A percentile compares a stretch with the other conserved stretches of the same genome.
Evolutionary conservation across 2,329 filamentous ascomycete species (phyloP).

Genomic region (Arthrinium puccinioides): DNA sequence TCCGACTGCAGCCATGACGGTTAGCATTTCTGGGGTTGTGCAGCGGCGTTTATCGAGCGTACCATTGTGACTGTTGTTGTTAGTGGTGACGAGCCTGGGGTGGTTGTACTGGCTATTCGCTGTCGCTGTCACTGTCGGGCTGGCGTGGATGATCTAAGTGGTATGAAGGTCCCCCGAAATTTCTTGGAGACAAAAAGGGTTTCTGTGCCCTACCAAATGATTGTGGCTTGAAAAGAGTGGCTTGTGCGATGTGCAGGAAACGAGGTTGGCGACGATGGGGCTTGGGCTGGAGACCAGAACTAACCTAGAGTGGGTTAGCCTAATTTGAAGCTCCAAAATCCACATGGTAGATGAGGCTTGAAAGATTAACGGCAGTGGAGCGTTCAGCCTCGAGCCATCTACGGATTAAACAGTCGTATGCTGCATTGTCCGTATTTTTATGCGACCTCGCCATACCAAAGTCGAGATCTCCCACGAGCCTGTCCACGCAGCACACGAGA

Average conservation of each 20-base stretch:
- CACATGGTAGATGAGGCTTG: too few relatives aligned
- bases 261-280: too few relatives aligned
- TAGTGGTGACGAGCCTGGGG: conserved; percentile 27
- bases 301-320: background rate
- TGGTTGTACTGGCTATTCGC: conserved; percentile 16
- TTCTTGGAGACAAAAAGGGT: conserved; percentile 13
- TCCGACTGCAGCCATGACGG: conserved; percentile 51
- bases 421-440: conserved; percentile 4
- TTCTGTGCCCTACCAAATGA: conserved; percentile 7
- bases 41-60: too few relatives aligned
- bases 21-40: too few relatives aligned
- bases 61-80: conserved; percentile 10
- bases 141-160: background rate
- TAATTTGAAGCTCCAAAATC: conserved; percentile 8
- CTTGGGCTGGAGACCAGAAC: too few relatives aligned
- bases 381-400: background rate
- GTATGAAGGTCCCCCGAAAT: conserved; percentile 1
- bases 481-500: conserved; percentile 23
- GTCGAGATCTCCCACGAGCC: conserved; percentile 33
- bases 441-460: conserved; percentile 20
- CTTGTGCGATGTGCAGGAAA: background rate
- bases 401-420: conserved; percentile 9
- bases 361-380: too few relatives aligned
- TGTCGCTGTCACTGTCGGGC: conserved; percentile 2
- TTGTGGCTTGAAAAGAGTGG: conserved; percentile 1